Conservation (phyloP, 2,329 filamentous ascomycete species). For the Colletotrichum phormii region DNA sequence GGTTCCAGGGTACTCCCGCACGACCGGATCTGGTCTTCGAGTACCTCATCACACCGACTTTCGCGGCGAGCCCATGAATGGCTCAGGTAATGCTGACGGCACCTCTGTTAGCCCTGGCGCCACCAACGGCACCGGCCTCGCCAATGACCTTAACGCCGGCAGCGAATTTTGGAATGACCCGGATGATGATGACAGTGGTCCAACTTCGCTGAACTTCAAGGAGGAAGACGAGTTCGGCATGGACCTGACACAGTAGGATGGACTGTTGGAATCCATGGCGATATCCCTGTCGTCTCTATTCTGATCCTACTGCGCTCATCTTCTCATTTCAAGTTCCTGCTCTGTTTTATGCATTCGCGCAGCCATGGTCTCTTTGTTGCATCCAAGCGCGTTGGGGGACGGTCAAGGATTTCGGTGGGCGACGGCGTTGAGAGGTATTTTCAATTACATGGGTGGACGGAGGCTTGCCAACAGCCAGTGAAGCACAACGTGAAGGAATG, state of each 20-base stretch:
- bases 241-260: slow-evolving; percentile 68
- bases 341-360: slow-evolving; percentile 2
- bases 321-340: background rate
- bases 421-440: slow-evolving; percentile 13
- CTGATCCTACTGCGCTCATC: background rate
- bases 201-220: slow-evolving; percentile 80
- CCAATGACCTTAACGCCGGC: slow-evolving; percentile 60
- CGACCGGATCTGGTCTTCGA: slow-evolving; percentile 84
- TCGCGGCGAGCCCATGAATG: slow-evolving; percentile 79
- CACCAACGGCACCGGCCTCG: slow-evolving; percentile 50
- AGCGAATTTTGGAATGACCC: slow-evolving; percentile 75
- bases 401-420: slow-evolving; percentile 8
- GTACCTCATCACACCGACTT: slow-evolving; percentile 95
- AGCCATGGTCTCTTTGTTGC: slow-evolving; percentile 11
- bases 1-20: slow-evolving; percentile 87
- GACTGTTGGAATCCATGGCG: background rate
- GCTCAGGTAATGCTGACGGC: slow-evolving; percentile 53
- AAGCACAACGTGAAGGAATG: background rate
- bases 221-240: slow-evolving; percentile 95
- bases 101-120: slow-evolving; percentile 66
- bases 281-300: background rate
- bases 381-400: slow-evolving; percentile 5
- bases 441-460: background rate
- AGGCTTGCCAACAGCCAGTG: background rate
- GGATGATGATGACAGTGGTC: slow-evolving; percentile 78